These are phyloP conservation scores for Vararia minispora DNA, from an alignment of 768 basidiomycete species.

Conservation along the genomic window DNA sequence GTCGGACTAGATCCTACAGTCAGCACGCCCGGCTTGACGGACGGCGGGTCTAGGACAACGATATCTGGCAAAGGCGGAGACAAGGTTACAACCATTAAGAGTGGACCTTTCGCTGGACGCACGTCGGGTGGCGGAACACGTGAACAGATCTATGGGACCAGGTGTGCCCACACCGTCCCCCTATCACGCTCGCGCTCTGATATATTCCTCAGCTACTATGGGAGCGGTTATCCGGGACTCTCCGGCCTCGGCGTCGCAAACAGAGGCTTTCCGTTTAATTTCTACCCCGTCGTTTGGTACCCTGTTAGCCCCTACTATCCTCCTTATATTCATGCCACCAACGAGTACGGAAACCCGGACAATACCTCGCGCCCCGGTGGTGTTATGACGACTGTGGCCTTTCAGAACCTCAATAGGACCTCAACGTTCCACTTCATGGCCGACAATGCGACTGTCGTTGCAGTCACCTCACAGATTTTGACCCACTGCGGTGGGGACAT, in stretches of 20 bases:
- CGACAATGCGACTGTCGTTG: no score
- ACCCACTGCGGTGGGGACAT: no score
- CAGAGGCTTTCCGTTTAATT: conserved; percentile 50
- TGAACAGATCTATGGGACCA: conserved; percentile 6
- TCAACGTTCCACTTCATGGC: no score
- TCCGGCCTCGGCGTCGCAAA: conserved; percentile 33
- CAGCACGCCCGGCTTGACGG: no score
- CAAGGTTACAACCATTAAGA: no score
- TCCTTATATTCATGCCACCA: conserved; percentile 24
- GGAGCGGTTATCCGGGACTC: conserved; percentile 52
- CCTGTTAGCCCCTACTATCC: conserved; percentile 18
- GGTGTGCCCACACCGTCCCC: neutral
- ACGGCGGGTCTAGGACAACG: no score
- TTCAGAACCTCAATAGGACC: no score
- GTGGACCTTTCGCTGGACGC: conserved; percentile 28
- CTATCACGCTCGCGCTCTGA: no score
- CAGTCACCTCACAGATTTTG: no score
- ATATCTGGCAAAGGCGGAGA: no score
- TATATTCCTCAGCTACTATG: conserved; percentile 38
- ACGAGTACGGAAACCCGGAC: conserved; percentile 30
- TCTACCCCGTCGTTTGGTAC: conserved; percentile 55
- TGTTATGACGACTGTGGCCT: no score
- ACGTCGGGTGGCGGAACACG: conserved; percentile 42
- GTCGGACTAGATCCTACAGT: no score
- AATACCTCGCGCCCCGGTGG: conserved; percentile 27